phyloP scores from a whole-genome alignment of 495 filamentous ascomycete genomes.

The Umbilicaria muhlenbergii region DNA sequence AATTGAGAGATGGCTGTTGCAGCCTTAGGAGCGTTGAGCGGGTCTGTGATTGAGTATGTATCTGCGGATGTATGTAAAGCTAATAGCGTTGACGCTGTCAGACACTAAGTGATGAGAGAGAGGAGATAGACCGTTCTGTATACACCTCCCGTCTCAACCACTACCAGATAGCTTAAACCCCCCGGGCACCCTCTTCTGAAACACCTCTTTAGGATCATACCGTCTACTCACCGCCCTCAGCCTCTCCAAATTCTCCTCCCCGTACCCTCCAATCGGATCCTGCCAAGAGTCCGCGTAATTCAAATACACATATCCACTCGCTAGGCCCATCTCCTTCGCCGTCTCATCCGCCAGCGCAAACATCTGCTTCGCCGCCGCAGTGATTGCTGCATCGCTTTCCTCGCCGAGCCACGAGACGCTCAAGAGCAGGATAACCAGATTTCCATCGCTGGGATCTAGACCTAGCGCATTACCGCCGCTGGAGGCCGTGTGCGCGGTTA shows the following conservation, averaged over 20 bases:
- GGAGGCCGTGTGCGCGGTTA: not conserved
- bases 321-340: slow-evolving; percentile 3
- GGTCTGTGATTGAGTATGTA: too few species aligned
- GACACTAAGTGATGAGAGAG: too few species aligned
- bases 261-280: slow-evolving; percentile 25
- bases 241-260: slow-evolving; percentile 16
- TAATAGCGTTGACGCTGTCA: too few species aligned
- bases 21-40: too few species aligned
- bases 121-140: too few species aligned
- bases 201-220: slow-evolving; percentile 22
- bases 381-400: slow-evolving; percentile 18
- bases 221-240: slow-evolving; percentile 18
- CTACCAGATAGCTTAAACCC: slow-evolving; percentile 13
- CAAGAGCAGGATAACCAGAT: slow-evolving; percentile 19
- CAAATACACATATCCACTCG: slow-evolving; percentile 14
- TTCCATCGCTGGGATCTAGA: slow-evolving; percentile 10
- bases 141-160: too few species aligned
- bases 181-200: slow-evolving; percentile 14
- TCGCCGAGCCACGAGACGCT: slow-evolving; percentile 20
- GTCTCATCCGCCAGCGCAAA: slow-evolving; percentile 5
- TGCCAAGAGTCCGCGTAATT: slow-evolving; percentile 24
- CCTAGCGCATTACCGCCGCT: slow-evolving; percentile 18
- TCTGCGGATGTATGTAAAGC: too few species aligned
- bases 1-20: too few species aligned
- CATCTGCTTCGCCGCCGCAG: not conserved